Percentiles rank a stretch among this genome's conserved stretches.
These are phyloP conservation scores for Plectranthus barbatus DNA, from an alignment of 257 asterid species.

Conservation along the genomic window DNA sequence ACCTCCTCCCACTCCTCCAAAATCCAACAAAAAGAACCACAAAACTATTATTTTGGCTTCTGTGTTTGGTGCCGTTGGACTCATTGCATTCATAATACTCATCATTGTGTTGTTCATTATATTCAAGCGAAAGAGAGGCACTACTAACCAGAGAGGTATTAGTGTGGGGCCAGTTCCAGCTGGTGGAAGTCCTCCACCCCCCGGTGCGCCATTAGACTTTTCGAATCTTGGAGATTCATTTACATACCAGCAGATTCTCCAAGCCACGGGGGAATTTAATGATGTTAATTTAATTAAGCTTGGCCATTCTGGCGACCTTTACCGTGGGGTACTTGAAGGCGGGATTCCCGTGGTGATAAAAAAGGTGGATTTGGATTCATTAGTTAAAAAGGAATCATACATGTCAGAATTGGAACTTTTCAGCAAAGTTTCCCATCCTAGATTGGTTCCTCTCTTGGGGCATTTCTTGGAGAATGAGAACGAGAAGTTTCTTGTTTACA, in stretches of 20 bases:
- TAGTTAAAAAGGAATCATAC: slow-evolving; percentile 53
- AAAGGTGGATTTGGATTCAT: slow-evolving; percentile 44
- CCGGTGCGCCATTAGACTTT: slow-evolving; percentile 40
- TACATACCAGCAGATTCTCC: slow-evolving; percentile 77
- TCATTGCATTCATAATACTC: slow-evolving; percentile 35
- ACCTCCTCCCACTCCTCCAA: slow-evolving; percentile 29
- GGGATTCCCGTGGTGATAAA: slow-evolving; percentile 67
- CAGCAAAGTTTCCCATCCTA: slow-evolving; percentile 63
- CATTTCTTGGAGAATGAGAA: slow-evolving; percentile 87
- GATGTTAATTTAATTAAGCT: slow-evolving; percentile 54
- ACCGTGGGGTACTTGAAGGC: slow-evolving; percentile 64
- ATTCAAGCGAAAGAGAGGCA: slow-evolving; percentile 54
- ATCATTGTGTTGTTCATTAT: slow-evolving; percentile 26
- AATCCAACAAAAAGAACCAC: slow-evolving; percentile 30
- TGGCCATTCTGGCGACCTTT: slow-evolving; percentile 85
- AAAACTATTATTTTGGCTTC: slow-evolving; percentile 56
- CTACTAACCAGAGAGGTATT: slow-evolving; percentile 46
- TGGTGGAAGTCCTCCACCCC: slow-evolving; percentile 42
- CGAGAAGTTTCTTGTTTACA: slow-evolving; percentile 74
- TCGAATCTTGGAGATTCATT: slow-evolving; percentile 63
- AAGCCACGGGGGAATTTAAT: slow-evolving; percentile 57
- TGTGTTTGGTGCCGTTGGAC: slow-evolving; percentile 67
- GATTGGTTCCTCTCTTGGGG: slow-evolving; percentile 85
- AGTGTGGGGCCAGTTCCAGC: slow-evolving; percentile 68
- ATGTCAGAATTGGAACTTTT: slow-evolving; percentile 59